phyloP scores from a whole-genome alignment of 179 eudicot genomes.

The Amaranthus tricolor region DNA sequence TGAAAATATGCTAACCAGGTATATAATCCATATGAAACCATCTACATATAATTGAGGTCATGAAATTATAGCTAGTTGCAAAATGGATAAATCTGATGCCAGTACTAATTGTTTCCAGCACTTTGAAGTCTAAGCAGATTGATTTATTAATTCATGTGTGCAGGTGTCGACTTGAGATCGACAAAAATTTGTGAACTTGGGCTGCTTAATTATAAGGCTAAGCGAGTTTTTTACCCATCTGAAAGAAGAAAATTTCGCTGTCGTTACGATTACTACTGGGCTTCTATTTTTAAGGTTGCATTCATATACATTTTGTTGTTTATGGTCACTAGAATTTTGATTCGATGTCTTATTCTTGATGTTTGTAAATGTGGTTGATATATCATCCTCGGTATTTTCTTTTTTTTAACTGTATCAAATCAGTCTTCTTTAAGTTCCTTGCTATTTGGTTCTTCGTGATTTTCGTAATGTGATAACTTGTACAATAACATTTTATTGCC shows the following conservation, averaged over 20 bases:
- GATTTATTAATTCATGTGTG: slow-evolving; percentile 21
- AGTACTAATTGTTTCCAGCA: slow-evolving; percentile 14
- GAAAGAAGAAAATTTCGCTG: slow-evolving; percentile 85
- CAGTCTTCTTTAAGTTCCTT: not conserved
- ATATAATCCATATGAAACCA: not conserved
- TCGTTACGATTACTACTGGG: slow-evolving; percentile 97
- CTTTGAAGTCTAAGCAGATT: slow-evolving; percentile 17
- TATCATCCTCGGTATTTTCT: not conserved
- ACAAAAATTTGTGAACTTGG: slow-evolving; percentile 96
- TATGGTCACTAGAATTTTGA: slow-evolving; percentile 9
- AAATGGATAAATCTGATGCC: slow-evolving; percentile 8
- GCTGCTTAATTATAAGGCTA: slow-evolving; percentile 83
- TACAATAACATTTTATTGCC: no score
- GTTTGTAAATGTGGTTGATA: not conserved
- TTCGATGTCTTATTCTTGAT: not conserved
- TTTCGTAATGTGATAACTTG: not conserved
- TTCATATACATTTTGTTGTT: slow-evolving; percentile 9
- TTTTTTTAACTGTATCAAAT: not conserved
- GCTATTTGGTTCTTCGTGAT: not conserved
- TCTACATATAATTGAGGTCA: not conserved
- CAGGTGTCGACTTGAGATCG: slow-evolving; percentile 94
- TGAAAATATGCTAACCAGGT: no score
- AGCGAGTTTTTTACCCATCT: slow-evolving; percentile 78
- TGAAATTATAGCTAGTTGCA: not conserved
- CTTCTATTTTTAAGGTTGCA: slow-evolving; percentile 84